A percentile compares a stretch with the other conserved stretches of the same genome.
phyloP scores from a whole-genome alignment of 2,329 filamentous ascomycete species.

The Hymenoscyphus fructigenus region DNA sequence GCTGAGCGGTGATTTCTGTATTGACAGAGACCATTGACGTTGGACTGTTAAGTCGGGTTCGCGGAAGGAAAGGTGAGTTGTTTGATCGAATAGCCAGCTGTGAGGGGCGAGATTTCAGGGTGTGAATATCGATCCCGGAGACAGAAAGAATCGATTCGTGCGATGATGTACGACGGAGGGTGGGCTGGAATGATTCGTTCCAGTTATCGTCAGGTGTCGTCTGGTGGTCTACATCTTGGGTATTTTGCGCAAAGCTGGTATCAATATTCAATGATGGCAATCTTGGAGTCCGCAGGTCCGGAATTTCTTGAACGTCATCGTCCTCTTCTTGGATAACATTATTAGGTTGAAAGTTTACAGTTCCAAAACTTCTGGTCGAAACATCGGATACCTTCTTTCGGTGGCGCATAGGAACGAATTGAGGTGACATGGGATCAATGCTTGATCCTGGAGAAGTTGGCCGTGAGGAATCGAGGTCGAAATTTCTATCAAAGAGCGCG shows the following conservation, averaged over 20 bases:
- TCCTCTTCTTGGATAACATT: slow-evolving; percentile 39
- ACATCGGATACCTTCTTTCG: slow-evolving; percentile 57
- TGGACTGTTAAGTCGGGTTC: slow-evolving; percentile 46
- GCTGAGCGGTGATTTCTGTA: slow-evolving; percentile 58
- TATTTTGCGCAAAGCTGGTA: slow-evolving; percentile 25
- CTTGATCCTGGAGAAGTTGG: slow-evolving; percentile 82
- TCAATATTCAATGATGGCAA: slow-evolving; percentile 27
- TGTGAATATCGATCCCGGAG: slow-evolving; percentile 86
- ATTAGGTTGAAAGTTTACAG: slow-evolving; percentile 38
- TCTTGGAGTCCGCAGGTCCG: slow-evolving; percentile 26
- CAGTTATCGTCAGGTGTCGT: slow-evolving; percentile 18
- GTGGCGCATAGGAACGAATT: slow-evolving; percentile 53
- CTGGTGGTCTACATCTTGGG: slow-evolving; percentile 23
- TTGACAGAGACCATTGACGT: slow-evolving; percentile 48
- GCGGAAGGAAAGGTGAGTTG: slow-evolving; percentile 48
- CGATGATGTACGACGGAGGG: slow-evolving; percentile 66
- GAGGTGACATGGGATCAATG: slow-evolving; percentile 64
- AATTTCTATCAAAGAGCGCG: slow-evolving; percentile 73
- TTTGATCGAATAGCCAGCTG: slow-evolving; percentile 60
- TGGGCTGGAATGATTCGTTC: slow-evolving; percentile 40
- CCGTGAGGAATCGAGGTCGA: slow-evolving; percentile 63
- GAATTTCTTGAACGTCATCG: slow-evolving; percentile 32
- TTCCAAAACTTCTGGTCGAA: slow-evolving; percentile 49
- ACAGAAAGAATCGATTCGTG: slow-evolving; percentile 90
- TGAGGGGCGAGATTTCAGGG: slow-evolving; percentile 70